Percentiles rank a stretch among this genome's conserved stretches.
phyloP scores from a whole-genome alignment of 768 basidiomycete species.

The Candolleomyces eurysporus region DNA sequence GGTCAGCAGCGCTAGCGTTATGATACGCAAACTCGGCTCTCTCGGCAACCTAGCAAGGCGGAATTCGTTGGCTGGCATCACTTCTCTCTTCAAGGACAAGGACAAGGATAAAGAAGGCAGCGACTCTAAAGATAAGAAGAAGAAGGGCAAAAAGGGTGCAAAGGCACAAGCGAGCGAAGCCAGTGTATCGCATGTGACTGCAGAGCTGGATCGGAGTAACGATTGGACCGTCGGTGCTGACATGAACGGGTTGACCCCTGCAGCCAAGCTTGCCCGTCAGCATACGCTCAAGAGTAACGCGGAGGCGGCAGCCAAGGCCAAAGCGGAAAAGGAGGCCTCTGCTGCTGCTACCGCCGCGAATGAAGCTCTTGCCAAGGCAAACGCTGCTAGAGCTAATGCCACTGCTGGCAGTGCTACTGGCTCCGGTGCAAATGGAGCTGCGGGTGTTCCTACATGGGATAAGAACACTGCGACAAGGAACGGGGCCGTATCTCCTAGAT shows the following conservation, averaged over 20 bases:
- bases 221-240: constrained; percentile 62
- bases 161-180: constrained; percentile 69
- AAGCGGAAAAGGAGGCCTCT: constrained; percentile 45
- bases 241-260: constrained; percentile 81
- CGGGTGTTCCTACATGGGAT: constrained; percentile 71
- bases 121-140: constrained; percentile 26
- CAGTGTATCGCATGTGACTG: constrained; percentile 77
- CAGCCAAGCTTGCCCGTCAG: constrained; percentile 85
- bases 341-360: constrained; percentile 37
- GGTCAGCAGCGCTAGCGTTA: constrained; percentile 91
- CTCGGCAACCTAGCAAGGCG: constrained; percentile 87
- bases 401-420: constrained; percentile 21
- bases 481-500: constrained; percentile 42
- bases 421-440: constrained; percentile 7
- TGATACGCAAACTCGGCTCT: constrained; percentile 92
- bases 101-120: constrained; percentile 48
- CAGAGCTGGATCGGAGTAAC: constrained; percentile 68
- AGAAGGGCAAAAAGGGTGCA: constrained; percentile 54
- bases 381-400: constrained; percentile 22
- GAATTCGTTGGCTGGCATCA: constrained; percentile 88
- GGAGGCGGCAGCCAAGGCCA: constrained; percentile 69
- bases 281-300: constrained; percentile 90
- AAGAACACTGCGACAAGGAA: constrained; percentile 70
- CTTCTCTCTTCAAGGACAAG: constrained; percentile 91
- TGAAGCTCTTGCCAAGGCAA: constrained; percentile 21